Evolutionary conservation across 305 asterid species (phyloP).

Genomic region (Rubia balearica): DNA sequence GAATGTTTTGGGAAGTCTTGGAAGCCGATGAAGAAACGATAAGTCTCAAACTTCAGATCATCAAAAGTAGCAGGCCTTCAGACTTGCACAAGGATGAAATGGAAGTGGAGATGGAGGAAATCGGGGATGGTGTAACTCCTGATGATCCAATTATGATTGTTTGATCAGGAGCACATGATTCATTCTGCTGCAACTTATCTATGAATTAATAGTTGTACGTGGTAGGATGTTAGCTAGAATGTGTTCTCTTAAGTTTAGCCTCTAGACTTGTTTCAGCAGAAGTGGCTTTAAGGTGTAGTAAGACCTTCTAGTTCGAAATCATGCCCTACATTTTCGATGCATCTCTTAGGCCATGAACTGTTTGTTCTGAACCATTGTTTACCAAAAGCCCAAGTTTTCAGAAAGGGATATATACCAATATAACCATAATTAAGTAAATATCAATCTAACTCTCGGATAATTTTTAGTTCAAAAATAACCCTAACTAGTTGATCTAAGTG

Average conservation of each 20-base stretch:
- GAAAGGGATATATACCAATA: no score
- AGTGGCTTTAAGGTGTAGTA: not conserved
- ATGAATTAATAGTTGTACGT: not conserved
- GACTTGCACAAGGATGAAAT: conserved; percentile 6
- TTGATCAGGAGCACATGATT: not conserved
- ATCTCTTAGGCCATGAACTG: not conserved
- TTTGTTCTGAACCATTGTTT: not conserved
- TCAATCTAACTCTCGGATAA: no score
- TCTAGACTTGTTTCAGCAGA: not conserved
- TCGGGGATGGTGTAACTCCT: not conserved
- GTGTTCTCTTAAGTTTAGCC: not conserved
- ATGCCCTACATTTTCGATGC: no score
- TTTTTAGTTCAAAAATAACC: no score
- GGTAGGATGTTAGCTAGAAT: not conserved
- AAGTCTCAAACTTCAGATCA: conserved; percentile 22
- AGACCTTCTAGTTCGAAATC: no score
- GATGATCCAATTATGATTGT: not conserved
- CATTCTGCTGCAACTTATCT: not conserved
- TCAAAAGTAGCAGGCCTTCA: conserved; percentile 20
- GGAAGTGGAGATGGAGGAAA: not conserved
- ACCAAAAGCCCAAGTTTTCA: not conserved
- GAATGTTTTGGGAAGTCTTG: conserved; percentile 19
- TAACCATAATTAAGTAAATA: no score
- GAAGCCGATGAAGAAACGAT: conserved; percentile 13
- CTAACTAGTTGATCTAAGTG: no score